These are phyloP conservation scores for Penicillium macrosclerotiorum DNA, from an alignment of 495 filamentous ascomycete species.

Conservation along the genomic window DNA sequence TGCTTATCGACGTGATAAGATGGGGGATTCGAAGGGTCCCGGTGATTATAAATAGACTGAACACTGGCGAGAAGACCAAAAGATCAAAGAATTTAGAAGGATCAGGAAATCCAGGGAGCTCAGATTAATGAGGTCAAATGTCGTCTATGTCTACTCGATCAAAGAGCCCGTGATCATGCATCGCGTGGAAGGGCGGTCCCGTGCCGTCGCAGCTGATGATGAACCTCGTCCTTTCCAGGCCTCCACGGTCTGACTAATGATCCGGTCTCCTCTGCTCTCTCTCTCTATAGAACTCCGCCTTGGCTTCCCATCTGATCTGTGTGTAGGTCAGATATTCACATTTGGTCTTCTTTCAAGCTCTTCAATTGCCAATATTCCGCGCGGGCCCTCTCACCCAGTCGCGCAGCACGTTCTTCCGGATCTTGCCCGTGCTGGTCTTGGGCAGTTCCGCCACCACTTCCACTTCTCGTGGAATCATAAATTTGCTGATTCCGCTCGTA, in stretches of 20 bases:
- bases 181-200: too few relatives aligned
- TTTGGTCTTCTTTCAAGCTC: background rate
- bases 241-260: too few relatives aligned
- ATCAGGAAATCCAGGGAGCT: too few relatives aligned
- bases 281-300: too few relatives aligned
- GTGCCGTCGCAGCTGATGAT: conserved; percentile 3
- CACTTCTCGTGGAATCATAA: conserved; percentile 95
- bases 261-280: too few relatives aligned
- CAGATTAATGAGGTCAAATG: too few relatives aligned
- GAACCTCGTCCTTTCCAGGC: too few relatives aligned
- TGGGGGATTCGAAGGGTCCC: conserved; percentile 3
- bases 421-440: conserved; percentile 95
- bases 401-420: conserved; percentile 90
- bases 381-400: conserved; percentile 70
- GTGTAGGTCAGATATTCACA: too few relatives aligned
- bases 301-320: too few relatives aligned
- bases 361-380: background rate
- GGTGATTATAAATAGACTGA: conserved; percentile 1
- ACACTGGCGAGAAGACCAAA: background rate
- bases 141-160: too few relatives aligned
- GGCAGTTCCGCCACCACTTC: conserved; percentile 85
- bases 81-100: background rate
- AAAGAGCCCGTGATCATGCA: too few relatives aligned
- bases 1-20: conserved; percentile 29
- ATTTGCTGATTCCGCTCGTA: conserved; percentile 76